Percentiles rank a stretch among this genome's conserved stretches.
Evolutionary conservation across 176 grass and related monocot species (phyloP).

Genomic region (Oryza glaberrima): DNA sequence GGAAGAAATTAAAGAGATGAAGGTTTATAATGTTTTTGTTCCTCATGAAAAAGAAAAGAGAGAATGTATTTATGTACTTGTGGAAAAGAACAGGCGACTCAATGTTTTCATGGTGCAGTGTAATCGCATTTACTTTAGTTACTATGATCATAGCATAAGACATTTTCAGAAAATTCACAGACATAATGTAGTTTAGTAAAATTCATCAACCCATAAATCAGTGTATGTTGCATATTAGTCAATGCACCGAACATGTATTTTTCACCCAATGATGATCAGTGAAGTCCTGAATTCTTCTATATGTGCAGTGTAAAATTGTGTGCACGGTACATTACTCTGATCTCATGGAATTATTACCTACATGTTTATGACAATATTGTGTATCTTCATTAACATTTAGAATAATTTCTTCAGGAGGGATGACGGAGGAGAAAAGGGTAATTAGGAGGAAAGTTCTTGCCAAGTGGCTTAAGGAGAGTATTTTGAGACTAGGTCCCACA

Average conservation of each 20-base stretch:
- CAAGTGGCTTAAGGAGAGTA: slow-evolving; percentile 97
- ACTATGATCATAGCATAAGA: slow-evolving; percentile 6
- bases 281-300: slow-evolving; percentile 11
- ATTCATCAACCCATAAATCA: slow-evolving; percentile 17
- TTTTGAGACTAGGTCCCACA: slow-evolving; percentile 94
- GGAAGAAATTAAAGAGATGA: background rate
- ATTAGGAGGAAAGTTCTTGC: slow-evolving; percentile 78
- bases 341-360: slow-evolving; percentile 3
- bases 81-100: background rate
- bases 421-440: slow-evolving; percentile 85
- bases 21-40: slow-evolving; percentile 8
- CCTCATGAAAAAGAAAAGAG: background rate
- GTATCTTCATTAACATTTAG: slow-evolving; percentile 21
- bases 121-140: background rate
- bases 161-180: background rate
- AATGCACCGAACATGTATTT: background rate
- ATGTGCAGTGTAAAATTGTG: background rate
- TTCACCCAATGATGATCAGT: slow-evolving; percentile 1
- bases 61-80: background rate
- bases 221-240: background rate
- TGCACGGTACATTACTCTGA: slow-evolving; percentile 5
- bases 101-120: slow-evolving; percentile 16
- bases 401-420: slow-evolving; percentile 62
- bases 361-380: slow-evolving; percentile 7
- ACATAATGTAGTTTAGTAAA: slow-evolving; percentile 22